Percentiles rank a stretch among this genome's conserved stretches.
Evolutionary conservation across 2,329 filamentous ascomycete genomes (phyloP).

Genomic region (Fonsecaea monophora): DNA sequence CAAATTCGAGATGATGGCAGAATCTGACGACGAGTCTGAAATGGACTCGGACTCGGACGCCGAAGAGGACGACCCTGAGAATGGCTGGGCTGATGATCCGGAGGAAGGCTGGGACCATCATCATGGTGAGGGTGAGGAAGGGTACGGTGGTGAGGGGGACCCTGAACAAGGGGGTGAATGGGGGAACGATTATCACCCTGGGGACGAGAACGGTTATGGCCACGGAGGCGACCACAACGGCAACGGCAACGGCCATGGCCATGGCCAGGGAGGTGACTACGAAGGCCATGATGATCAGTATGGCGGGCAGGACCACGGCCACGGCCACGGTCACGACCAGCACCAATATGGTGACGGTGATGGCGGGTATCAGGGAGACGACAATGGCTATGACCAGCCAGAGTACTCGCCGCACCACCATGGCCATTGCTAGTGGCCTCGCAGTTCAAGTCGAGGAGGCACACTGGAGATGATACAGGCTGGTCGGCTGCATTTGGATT

Average conservation of each 20-base stretch:
- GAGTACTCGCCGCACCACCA: background rate
- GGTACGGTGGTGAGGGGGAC: background rate
- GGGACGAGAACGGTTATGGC: background rate
- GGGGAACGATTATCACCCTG: background rate
- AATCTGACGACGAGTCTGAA: slow-evolving; percentile 2
- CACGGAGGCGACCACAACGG: background rate
- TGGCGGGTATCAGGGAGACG: background rate
- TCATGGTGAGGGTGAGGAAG: background rate
- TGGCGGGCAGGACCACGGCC: too few relatives aligned
- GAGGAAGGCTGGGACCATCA: background rate
- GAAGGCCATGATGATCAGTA: too few relatives aligned
- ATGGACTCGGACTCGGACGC: slow-evolving; percentile 5
- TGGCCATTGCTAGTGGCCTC: background rate
- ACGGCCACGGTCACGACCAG: too few relatives aligned
- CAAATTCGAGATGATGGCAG: background rate
- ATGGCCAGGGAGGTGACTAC: too few relatives aligned
- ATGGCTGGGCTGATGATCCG: background rate
- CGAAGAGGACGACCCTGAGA: background rate
- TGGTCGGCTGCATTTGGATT: background rate
- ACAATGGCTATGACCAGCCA: background rate
- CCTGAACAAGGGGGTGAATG: background rate
- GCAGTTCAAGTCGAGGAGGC: background rate
- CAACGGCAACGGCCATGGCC: too few relatives aligned
- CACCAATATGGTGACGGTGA: too few relatives aligned
- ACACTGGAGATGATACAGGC: background rate